Conservation (phyloP, 345 rosid genomes). For the Syzygium grande region DNA sequence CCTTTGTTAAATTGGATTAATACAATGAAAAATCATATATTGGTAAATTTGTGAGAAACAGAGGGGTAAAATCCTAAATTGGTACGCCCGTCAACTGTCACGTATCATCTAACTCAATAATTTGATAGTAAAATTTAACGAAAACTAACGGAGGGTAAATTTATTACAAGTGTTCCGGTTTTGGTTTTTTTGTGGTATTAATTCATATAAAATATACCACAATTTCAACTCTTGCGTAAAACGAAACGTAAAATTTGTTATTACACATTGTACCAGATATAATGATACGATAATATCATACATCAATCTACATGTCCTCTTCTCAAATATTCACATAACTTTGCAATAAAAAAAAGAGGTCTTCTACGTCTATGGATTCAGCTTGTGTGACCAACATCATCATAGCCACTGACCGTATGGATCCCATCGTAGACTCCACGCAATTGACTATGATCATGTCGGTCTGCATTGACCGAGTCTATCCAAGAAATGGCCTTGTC, state of each 20-base stretch:
- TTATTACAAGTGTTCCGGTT: too few species aligned
- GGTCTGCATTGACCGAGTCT: not conserved
- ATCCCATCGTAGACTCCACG: not conserved
- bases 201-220: not conserved
- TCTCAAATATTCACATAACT: not conserved
- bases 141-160: too few species aligned
- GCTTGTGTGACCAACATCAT: not conserved
- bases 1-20: too few species aligned
- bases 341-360: not conserved
- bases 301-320: not conserved
- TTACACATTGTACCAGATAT: not conserved
- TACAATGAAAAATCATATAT: too few species aligned
- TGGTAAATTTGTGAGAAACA: too few species aligned
- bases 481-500: not conserved
- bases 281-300: not conserved
- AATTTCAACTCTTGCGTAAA: not conserved
- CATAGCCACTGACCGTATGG: not conserved
- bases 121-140: too few species aligned
- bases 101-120: too few species aligned
- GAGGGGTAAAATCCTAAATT: too few species aligned
- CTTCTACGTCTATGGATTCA: not conserved
- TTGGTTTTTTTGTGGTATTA: too few species aligned
- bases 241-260: not conserved
- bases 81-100: too few species aligned
- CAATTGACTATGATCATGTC: not conserved